A percentile compares a stretch with the other conserved stretches of the same genome.
Conservation (phyloP, 2,329 filamentous ascomycete species). For the Keithomyces neogunnii region DNA sequence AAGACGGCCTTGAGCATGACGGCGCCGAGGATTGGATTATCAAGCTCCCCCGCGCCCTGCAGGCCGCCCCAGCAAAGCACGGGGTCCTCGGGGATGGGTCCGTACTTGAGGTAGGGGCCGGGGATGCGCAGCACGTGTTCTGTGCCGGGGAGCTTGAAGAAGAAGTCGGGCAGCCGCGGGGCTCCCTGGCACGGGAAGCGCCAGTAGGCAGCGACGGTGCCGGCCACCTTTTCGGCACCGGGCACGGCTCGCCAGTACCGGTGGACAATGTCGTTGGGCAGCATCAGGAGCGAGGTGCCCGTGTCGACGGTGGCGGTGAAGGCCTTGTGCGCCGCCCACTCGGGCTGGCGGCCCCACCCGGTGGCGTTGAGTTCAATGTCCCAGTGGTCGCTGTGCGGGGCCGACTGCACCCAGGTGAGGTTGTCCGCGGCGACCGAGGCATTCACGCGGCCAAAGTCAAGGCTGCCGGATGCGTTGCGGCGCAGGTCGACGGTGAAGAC, state of each 20-base stretch:
- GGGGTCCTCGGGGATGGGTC: constrained; percentile 36
- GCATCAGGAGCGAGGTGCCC: constrained; percentile 57
- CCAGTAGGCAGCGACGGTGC: constrained; percentile 36
- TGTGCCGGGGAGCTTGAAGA: constrained; percentile 42
- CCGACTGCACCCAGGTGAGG: constrained; percentile 33
- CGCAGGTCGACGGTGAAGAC: constrained; percentile 43
- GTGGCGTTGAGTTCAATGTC: constrained; percentile 42
- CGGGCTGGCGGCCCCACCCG: constrained; percentile 36
- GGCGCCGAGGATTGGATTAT: constrained; percentile 65
- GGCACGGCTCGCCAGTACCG: constrained; percentile 52
- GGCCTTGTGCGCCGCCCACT: constrained; percentile 34
- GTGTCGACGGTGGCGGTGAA: constrained; percentile 57
- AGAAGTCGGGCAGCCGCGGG: constrained; percentile 48
- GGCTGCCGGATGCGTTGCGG: constrained; percentile 37
- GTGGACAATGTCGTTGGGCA: constrained; percentile 45
- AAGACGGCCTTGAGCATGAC: constrained; percentile 72
- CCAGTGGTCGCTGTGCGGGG: constrained; percentile 26
- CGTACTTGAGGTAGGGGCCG: constrained; percentile 47
- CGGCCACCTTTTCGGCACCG: constrained; percentile 27
- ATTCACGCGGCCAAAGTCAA: constrained; percentile 44
- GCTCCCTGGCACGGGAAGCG: constrained; percentile 47
- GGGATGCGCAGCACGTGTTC: constrained; percentile 44
- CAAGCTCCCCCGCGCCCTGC: constrained; percentile 42
- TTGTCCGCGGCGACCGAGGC: constrained; percentile 26
- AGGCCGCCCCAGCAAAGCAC: constrained; percentile 67